phyloP scores from a whole-genome alignment of 345 rosid species.

The Eucalyptus marginata region DNA sequence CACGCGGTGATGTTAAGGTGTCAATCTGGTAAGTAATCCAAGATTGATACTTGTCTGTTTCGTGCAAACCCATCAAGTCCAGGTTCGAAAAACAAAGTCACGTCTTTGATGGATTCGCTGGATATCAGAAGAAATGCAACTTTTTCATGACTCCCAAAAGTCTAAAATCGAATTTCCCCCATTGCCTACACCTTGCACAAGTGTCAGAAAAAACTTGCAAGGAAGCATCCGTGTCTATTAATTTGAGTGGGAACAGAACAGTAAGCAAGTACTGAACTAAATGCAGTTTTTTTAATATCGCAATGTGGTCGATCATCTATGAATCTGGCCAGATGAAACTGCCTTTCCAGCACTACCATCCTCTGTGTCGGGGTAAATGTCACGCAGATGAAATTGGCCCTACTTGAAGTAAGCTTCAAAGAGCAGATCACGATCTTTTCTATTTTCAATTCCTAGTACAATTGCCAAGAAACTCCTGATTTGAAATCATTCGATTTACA shows the following conservation, averaged over 20 bases:
- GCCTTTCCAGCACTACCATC: neutral
- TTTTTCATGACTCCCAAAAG: neutral
- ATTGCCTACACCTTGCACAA: neutral
- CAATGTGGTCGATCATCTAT: neutral
- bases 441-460: neutral
- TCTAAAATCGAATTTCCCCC: neutral
- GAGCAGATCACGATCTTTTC: neutral
- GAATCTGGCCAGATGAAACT: neutral
- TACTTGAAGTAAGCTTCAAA: neutral
- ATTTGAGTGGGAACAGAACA: neutral
- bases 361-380: neutral
- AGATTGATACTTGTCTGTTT: neutral
- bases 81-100: neutral
- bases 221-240: neutral
- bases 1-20: neutral
- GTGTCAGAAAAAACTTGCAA: neutral
- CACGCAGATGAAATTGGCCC: neutral
- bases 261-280: neutral
- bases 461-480: neutral
- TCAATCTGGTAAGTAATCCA: neutral
- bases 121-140: neutral
- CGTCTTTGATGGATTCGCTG: neutral
- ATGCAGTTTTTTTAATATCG: neutral
- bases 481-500: neutral
- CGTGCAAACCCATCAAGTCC: neutral